Conservation (phyloP, 2,329 filamentous ascomycete species). For the Alternaria solani region DNA sequence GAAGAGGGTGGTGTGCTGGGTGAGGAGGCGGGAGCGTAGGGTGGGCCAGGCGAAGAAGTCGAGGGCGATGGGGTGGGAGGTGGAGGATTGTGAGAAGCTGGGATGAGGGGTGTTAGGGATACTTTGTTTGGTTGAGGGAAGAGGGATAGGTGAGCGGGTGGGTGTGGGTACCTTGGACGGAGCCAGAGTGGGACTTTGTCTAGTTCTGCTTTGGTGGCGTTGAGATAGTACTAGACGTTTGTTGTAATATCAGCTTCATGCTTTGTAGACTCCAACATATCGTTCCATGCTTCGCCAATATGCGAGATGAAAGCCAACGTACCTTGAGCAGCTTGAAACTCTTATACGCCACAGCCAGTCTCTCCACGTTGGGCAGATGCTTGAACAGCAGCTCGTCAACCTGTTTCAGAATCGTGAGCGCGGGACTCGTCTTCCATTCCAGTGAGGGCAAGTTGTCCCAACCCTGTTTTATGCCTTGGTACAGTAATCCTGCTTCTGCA, state of each 20-base stretch:
- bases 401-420: constrained; percentile 38
- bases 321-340: constrained; percentile 47
- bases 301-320: not conserved
- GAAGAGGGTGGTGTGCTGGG: constrained; percentile 34
- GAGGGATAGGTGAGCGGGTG: not conserved
- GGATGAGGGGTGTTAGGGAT: not conserved
- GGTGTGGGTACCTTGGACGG: constrained; percentile 27
- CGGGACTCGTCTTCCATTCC: constrained; percentile 43
- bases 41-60: constrained; percentile 49
- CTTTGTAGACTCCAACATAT: not conserved
- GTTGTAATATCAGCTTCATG: not conserved
- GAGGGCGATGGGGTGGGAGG: constrained; percentile 39
- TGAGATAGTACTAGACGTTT: constrained; percentile 40
- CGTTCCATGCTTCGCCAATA: not conserved
- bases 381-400: constrained; percentile 42
- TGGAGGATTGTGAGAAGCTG: constrained; percentile 29
- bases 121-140: not conserved
- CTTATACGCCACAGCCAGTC: constrained; percentile 42
- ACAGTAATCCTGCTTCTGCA: constrained; percentile 41
- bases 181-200: constrained; percentile 42
- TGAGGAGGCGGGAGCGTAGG: constrained; percentile 40
- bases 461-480: constrained; percentile 40
- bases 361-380: constrained; percentile 33
- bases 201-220: constrained; percentile 35
- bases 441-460: constrained; percentile 32